Base-by-base conservation (phyloP, 2,329 filamentous ascomycete genomes). In the Cytospora chrysosperma region DNA sequence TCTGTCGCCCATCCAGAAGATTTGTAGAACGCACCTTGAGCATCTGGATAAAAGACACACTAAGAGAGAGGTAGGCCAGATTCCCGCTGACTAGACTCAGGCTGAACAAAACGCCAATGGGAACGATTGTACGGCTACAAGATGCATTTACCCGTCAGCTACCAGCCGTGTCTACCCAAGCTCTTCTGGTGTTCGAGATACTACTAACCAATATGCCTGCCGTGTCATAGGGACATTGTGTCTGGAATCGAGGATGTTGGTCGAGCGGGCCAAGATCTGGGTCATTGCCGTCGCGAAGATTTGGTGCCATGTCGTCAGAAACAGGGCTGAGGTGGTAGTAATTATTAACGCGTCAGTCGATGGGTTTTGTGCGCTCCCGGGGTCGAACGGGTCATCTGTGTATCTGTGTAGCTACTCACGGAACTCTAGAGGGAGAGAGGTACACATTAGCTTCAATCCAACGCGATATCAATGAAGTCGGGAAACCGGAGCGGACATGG, bases 21-120 rank as follows among this genome's bases (percentile, higher is more conserved):
- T 24, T 8, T 2, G 26, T 13, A 7, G 27, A 34, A 59, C 68
- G 15, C 68, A 91, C 89, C 89, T 97, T 97, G 75, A 97, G 86
- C 93, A 97, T 97, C 82, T 96, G 93, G 72, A 97, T 96, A 77
- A 96, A 96, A 63, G 92, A 90, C 65, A 96, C 93, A 69, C 89
- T 93, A 64, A 96, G 85, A 76, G 96, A 95, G 61, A 96, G 84
- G 75, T 96, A 96, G 70, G 92, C 91, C 78, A 95, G 78, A 79
- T 96, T 96, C 73, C 92, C 91, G 76, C 91, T 96, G 74, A 97
- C 96, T 79, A 97, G 84, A 77, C 89, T 93, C 80, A 96, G 80
- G 73, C 89, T 93, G 86, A 96, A 97, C 81, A 96, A 93, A 73
- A 95, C 77, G 69, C 92, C 93, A 72, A 97, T 96, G 63, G 93